Evolutionary conservation across 2,329 filamentous ascomycete genomes (phyloP).

Genomic region (Epichloe sp.): DNA sequence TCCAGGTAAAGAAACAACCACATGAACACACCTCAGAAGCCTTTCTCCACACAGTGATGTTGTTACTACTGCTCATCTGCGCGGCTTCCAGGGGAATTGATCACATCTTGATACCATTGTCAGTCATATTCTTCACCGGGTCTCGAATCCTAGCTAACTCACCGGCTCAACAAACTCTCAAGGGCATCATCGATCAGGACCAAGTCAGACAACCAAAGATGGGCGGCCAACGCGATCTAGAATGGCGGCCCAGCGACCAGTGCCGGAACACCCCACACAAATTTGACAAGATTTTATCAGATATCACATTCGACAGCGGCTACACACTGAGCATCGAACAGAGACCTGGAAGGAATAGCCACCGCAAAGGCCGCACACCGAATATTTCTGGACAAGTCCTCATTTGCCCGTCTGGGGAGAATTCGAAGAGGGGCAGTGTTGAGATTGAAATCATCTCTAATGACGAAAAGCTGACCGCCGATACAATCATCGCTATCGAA

Average conservation of each 20-base stretch:
- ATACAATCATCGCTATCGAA: slow-evolving; percentile 19
- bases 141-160: not conserved
- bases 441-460: slow-evolving; percentile 34
- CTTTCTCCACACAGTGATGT: no score
- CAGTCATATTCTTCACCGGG: not conserved
- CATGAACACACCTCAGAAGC: no score
- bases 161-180: slow-evolving; percentile 7
- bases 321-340: slow-evolving; percentile 29
- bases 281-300: slow-evolving; percentile 7
- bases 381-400: slow-evolving; percentile 32
- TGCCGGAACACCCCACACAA: slow-evolving; percentile 16
- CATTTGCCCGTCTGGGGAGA: slow-evolving; percentile 24
- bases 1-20: no score
- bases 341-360: slow-evolving; percentile 13
- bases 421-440: slow-evolving; percentile 22
- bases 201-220: slow-evolving; percentile 13
- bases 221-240: slow-evolving; percentile 10
- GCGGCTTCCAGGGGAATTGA: no score
- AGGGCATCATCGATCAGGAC: slow-evolving; percentile 12
- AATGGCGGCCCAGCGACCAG: slow-evolving; percentile 13
- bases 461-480: slow-evolving; percentile 25
- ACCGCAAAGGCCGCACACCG: slow-evolving; percentile 17
- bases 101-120: not conserved
- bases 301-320: slow-evolving; percentile 21
- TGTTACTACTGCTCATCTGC: no score